These are phyloP conservation scores for Phellopilus nigrolimitatus DNA, from an alignment of 1,284 basidiomycete genomes.

Conservation along the genomic window DNA sequence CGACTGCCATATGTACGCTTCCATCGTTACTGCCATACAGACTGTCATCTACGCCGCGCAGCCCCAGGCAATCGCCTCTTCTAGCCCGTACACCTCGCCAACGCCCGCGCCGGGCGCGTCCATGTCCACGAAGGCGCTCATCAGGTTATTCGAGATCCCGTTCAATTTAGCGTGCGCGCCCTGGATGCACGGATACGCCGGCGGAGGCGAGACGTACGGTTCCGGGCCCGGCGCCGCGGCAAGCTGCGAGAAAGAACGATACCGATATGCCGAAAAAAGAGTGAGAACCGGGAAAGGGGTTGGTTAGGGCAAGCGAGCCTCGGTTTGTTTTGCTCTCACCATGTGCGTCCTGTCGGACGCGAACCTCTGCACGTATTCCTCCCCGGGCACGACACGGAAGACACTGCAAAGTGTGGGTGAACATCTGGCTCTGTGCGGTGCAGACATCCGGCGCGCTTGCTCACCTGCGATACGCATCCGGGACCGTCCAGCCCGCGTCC, in stretches of 20 bases:
- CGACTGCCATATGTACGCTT: too few relatives aligned
- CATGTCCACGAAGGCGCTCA: conserved; percentile 60
- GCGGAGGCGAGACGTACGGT: conserved; percentile 37
- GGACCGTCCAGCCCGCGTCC: conserved; percentile 25
- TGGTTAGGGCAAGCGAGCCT: conserved; percentile 19
- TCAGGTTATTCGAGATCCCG: conserved; percentile 53
- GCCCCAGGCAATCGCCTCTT: conserved; percentile 10
- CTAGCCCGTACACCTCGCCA: conserved; percentile 32
- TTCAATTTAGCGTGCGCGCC: conserved; percentile 39
- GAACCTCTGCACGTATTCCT: conserved; percentile 51
- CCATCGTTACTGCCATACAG: too few relatives aligned
- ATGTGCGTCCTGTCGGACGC: conserved; percentile 79
- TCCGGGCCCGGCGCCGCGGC: conserved; percentile 2
- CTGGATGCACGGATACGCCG: conserved; percentile 47
- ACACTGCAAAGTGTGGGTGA: too few relatives aligned
- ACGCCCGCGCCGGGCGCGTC: conserved; percentile 27
- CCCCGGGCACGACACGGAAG: conserved; percentile 48
- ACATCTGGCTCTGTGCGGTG: too few relatives aligned
- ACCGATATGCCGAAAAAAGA: neutral
- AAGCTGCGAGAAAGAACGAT: neutral
- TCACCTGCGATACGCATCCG: conserved; percentile 14
- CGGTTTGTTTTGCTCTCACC: conserved; percentile 42
- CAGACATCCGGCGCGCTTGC: too few relatives aligned
- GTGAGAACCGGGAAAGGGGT: neutral
- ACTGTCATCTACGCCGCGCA: too few relatives aligned